phyloP scores from a whole-genome alignment of 371 early-diverging fungal genomes.

The Mortierella sp. region DNA sequence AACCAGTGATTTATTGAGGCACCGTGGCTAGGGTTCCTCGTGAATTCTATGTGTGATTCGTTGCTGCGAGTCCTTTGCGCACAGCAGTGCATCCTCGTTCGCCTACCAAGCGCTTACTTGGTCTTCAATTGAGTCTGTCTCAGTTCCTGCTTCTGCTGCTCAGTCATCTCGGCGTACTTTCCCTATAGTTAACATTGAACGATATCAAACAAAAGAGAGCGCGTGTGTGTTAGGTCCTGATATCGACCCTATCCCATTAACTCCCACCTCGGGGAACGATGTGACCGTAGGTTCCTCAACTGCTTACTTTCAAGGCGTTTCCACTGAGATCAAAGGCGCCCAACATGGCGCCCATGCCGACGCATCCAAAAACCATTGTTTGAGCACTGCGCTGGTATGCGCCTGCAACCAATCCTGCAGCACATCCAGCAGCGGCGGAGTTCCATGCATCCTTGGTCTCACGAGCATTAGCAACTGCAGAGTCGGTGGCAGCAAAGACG shows the following conservation, averaged over 20 bases:
- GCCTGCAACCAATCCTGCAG: constrained; percentile 79
- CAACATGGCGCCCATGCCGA: constrained; percentile 77
- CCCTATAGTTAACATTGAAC: constrained; percentile 46
- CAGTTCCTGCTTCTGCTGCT: constrained; percentile 62
- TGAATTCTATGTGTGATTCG: too few relatives aligned
- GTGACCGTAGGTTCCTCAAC: too few relatives aligned
- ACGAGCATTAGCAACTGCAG: constrained; percentile 67
- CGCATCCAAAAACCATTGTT: constrained; percentile 59
- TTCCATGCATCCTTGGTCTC: constrained; percentile 77
- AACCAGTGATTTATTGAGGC: too few relatives aligned
- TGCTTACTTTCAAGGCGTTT: constrained; percentile 61
- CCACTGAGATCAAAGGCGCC: constrained; percentile 77
- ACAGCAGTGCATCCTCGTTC: background rate
- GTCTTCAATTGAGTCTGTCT: constrained; percentile 51
- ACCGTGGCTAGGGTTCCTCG: too few relatives aligned
- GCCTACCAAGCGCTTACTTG: constrained; percentile 17
- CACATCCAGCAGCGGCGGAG: constrained; percentile 79
- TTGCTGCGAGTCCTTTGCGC: background rate
- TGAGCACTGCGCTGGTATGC: constrained; percentile 56
- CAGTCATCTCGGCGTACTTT: constrained; percentile 57
- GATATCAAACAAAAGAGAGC: background rate
- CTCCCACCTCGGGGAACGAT: too few relatives aligned
- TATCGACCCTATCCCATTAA: background rate
- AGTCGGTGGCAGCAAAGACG: constrained; percentile 77
- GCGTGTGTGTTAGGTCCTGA: too few relatives aligned